Evolutionary conservation across 495 filamentous ascomycete species (phyloP), one percentile per base, ranked within the genome.

Genomic region (Lasiosphaeris hirsuta): DNA sequence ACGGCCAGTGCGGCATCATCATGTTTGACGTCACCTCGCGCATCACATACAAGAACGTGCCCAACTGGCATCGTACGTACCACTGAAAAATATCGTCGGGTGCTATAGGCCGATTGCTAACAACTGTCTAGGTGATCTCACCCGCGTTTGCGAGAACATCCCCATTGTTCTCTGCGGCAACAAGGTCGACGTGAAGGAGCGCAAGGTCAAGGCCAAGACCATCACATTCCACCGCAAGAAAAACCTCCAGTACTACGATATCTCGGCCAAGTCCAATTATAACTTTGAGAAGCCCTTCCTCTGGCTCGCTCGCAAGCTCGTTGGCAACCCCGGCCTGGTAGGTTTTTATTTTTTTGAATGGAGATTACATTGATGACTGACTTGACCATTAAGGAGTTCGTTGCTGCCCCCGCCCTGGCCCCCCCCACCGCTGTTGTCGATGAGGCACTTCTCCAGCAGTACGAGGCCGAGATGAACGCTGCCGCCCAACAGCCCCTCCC

Each of bases 241-340:
- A 88, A 97, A 97, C 80, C 86, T 99, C 14, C 95, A 99, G 77
- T 99, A 99, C 86, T 99, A 99, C 84, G 95, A 99, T 62, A 99
- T 99, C 73, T 96, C 90, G 46, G 95, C 95, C 74, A 99, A 99
- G 84, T 96, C 92, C 65, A 99, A 99, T 81, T 99, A 99, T 82
- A 99, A 99, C 87, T 99, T 99, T 80, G 95, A 99, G 88, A 99
- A 99, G 86, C 95, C 95, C 59, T 99, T 99, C 89, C 86, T 99
- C 60, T 99, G 95, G 95, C 88, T 99, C 66, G 95, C 94, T 52
- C 86, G 95, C 70, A 97, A 99, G 86, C 84, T 97, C 46, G 95
- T 96, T 59, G 95, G 94, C 72, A 97, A 99, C 82, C 83, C 89
- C 61, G 74, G 78, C 63, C 78, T 99, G 73, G 92, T 96, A 81